A percentile compares a stretch with the other conserved stretches of the same genome.
phyloP scores from a whole-genome alignment of 2,329 filamentous ascomycete species.

The Penicillium sp. region DNA sequence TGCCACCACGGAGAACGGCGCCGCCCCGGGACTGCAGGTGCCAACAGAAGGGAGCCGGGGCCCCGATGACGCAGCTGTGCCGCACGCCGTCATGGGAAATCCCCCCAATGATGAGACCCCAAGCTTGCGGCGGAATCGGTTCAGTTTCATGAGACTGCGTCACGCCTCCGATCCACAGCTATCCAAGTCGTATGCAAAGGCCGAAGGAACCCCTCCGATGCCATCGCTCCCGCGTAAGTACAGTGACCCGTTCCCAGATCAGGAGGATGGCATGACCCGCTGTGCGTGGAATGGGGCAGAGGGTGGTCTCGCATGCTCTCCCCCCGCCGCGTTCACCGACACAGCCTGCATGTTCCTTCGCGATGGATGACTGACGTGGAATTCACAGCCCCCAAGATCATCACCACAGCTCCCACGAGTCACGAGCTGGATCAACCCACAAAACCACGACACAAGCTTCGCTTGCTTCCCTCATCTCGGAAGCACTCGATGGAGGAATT shows the following conservation, averaged over 20 bases:
- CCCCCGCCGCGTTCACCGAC: too few species aligned
- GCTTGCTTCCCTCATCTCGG: slow-evolving; percentile 31
- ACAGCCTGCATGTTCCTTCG: too few species aligned
- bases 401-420: slow-evolving; percentile 82
- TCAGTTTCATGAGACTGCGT: slow-evolving; percentile 72
- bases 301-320: too few species aligned
- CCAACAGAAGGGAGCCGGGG: slow-evolving; percentile 6
- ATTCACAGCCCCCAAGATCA: slow-evolving; percentile 59
- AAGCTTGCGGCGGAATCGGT: slow-evolving; percentile 41
- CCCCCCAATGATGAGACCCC: slow-evolving; percentile 19
- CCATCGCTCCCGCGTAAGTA: slow-evolving; percentile 37
- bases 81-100: slow-evolving; percentile 11
- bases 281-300: too few species aligned
- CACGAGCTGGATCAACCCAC: slow-evolving; percentile 47
- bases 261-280: too few species aligned
- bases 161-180: slow-evolving; percentile 92
- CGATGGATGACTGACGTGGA: background rate
- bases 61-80: slow-evolving; percentile 12
- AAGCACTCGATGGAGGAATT: slow-evolving; percentile 31
- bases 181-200: slow-evolving; percentile 62
- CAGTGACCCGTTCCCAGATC: background rate
- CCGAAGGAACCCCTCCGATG: slow-evolving; percentile 49
- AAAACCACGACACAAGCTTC: slow-evolving; percentile 37
- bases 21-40: slow-evolving; percentile 8
- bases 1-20: slow-evolving; percentile 8